Evolutionary conservation across 2,329 filamentous ascomycete species (phyloP), one percentile per base, ranked within the genome.

Genomic region (Paraphoma sp.): DNA sequence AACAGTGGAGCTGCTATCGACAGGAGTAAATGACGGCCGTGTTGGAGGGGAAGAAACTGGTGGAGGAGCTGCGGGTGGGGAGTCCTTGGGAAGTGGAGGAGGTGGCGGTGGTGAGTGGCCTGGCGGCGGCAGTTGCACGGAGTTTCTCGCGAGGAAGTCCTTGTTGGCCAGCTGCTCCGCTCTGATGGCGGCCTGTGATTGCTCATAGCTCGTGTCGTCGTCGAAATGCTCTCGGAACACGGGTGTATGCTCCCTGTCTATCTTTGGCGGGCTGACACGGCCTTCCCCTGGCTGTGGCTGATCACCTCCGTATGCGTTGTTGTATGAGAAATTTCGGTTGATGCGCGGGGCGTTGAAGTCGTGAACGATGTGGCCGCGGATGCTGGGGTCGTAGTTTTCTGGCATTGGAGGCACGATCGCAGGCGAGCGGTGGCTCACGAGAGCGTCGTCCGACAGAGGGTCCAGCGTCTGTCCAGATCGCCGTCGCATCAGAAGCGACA

Each of bases 291-390:
- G 57, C 7, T 63, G 64, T 2, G 41, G 40, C 30, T 66, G 66
- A 10, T 63, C 61, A 28, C 55, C 59, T 8, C 64, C 64, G 42
- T 69, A 69, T 14, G 69, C 65, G 43, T 72, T 72, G 49, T 64
- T 75, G 60, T 76, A 69, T 6, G 75, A 77, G 23, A 71, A 71
- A 43, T 73, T 78, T 48, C 79, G 73, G 51, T 82, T 80, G 42
- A 80, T 76, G 49, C 85, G 79, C 6, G 86, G 87, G 4, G 83
- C 84, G 47, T 85, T 87, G 70, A 89, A 89, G 65, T 89, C 87
- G 74, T 89, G 86, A 1, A 89, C 81, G 18, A 86, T 82, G 47
- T 84, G 87, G 16, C 86, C 87, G 50, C 84, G 82, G 56, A 88
- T 89, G 51, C 86, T 80, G 11, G 86, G 86, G 63, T 88, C 86